Evolutionary conservation across 371 early-diverging fungal species (phyloP), one percentile per base, ranked within the genome.

Genomic region (Actinomortierella ambigua): DNA sequence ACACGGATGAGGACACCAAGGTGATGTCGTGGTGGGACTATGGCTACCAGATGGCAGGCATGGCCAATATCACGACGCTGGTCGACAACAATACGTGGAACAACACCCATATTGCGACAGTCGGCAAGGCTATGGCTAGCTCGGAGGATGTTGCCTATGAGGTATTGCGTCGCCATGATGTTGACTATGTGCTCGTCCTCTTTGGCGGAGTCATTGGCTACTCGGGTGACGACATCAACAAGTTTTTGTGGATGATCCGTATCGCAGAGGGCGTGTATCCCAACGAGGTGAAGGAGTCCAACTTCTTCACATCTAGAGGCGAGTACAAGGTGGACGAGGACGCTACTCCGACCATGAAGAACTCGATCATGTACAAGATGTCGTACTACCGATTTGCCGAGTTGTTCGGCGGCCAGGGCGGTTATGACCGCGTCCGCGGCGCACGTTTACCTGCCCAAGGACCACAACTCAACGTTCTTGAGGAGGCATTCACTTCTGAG

Each of bases 31-130:
- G 99, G 99, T 99, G 99, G 99, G 99, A 99, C 82, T 99, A 99
- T 73, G 99, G 99, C 8, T 99, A 99, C 80, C 99, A 99, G 84
- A 94, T 99, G 67, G 96, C 99, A 0, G 99, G 99, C 40, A 96
- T 99, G 95, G 92, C 99, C 26, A 93, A 98, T 75, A 89, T 99
- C 28, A 92, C 97, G 0, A 95, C 95, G 0, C 80, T 99, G 26
- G 99, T 99, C 22, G 99, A 99, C 82, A 99, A 99, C 89, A 99
- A 99, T 79, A 99, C 99, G 1, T 99, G 99, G 98, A 99, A 99
- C 87, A 99, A 98, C 84, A 97, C 98, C 3, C 98, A 98, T 68
- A 99, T 99, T 76, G 98, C 99, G 11, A 98, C 99, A 0, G 99
- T 99, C 14, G 99, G 99, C 44, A 91, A 90, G 67, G 95, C 95